A percentile compares a stretch with the other conserved stretches of the same genome.
Evolutionary conservation across 2,329 filamentous ascomycete species (phyloP).

Genomic region (Amauroascus verrucosus): DNA sequence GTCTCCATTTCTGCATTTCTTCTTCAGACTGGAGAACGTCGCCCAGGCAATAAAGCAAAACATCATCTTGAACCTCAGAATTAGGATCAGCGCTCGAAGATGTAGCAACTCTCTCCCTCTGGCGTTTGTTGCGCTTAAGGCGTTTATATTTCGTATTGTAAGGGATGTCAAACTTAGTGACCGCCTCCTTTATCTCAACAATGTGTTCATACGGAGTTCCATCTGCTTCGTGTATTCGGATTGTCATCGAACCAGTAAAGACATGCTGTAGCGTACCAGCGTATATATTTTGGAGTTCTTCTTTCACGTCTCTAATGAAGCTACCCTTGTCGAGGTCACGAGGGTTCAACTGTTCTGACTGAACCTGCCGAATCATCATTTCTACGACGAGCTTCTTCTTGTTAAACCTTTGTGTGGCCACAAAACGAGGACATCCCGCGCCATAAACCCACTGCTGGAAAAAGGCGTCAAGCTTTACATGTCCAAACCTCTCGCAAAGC

Average conservation of each 20-base stretch:
- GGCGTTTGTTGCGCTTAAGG: slow-evolving; percentile 72
- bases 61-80: slow-evolving; percentile 62
- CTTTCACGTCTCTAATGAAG: slow-evolving; percentile 77
- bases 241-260: slow-evolving; percentile 94
- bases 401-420: slow-evolving; percentile 83
- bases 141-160: slow-evolving; percentile 99
- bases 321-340: slow-evolving; percentile 57
- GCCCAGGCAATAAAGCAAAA: slow-evolving; percentile 80
- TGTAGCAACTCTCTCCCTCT: slow-evolving; percentile 64
- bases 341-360: slow-evolving; percentile 47
- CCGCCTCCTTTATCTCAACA: slow-evolving; percentile 81
- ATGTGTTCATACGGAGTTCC: slow-evolving; percentile 98
- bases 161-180: slow-evolving; percentile 81
- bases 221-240: slow-evolving; percentile 94
- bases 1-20: slow-evolving; percentile 71
- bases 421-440: slow-evolving; percentile 78
- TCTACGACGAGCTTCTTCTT: slow-evolving; percentile 95
- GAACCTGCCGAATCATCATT: slow-evolving; percentile 73
- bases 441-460: slow-evolving; percentile 89
- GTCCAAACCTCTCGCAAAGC: slow-evolving; percentile 77
- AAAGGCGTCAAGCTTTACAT: slow-evolving; percentile 77
- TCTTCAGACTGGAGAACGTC: slow-evolving; percentile 77
- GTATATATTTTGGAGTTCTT: slow-evolving; percentile 60
- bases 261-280: slow-evolving; percentile 61
- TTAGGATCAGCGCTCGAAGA: slow-evolving; percentile 53